These are phyloP conservation scores for Populus nigra DNA, from an alignment of 345 rosid genomes.

Conservation along the genomic window DNA sequence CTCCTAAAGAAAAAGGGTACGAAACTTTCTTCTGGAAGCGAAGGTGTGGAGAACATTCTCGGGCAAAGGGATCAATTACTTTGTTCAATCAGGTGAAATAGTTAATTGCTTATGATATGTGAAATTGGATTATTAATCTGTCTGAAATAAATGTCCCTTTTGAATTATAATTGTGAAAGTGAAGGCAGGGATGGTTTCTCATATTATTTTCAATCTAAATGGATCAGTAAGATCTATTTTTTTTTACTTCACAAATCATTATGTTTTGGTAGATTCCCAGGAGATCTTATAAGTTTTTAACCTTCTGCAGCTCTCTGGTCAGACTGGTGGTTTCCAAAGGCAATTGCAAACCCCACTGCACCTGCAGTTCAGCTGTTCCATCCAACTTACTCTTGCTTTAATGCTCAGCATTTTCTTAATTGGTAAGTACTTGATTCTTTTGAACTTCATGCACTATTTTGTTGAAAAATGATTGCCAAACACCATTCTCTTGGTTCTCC, in stretches of 20 bases:
- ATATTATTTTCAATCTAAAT: background rate
- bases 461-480: background rate
- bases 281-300: constrained; percentile 12
- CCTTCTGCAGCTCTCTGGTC: constrained; percentile 45
- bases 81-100: constrained; percentile 48
- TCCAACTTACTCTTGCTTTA: constrained; percentile 61
- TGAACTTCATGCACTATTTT: background rate
- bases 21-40: constrained; percentile 54
- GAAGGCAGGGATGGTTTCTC: background rate
- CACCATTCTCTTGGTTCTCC: background rate
- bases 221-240: background rate
- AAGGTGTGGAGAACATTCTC: constrained; percentile 45
- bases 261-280: background rate
- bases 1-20: constrained; percentile 70
- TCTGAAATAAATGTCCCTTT: background rate
- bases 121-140: background rate
- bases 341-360: constrained; percentile 43
- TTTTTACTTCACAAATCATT: constrained; percentile 1
- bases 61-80: constrained; percentile 29
- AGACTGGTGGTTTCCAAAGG: constrained; percentile 43
- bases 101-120: background rate
- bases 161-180: background rate
- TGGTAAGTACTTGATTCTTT: constrained; percentile 39
- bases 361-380: constrained; percentile 47
- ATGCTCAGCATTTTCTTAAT: constrained; percentile 63